phyloP scores from a whole-genome alignment of 179 eudicot genomes.

The Corrigiola litoralis region DNA sequence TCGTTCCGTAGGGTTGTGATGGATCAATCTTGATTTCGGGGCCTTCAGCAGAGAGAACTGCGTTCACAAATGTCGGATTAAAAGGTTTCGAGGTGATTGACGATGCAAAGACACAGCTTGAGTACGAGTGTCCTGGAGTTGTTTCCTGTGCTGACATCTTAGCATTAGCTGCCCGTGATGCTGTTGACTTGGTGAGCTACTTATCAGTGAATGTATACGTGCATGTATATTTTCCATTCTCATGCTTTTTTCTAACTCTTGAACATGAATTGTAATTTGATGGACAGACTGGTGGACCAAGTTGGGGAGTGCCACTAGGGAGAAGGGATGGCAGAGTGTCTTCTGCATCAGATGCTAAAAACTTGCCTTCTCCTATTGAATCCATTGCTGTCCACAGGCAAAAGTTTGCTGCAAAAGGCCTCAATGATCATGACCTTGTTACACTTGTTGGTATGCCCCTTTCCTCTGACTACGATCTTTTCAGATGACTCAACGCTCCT shows the following conservation, averaged over 20 bases:
- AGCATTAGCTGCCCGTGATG: conserved; percentile 71
- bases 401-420: conserved; percentile 74
- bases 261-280: neutral
- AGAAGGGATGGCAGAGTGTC: conserved; percentile 68
- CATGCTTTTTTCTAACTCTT: neutral
- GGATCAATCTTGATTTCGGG: conserved; percentile 55
- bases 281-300: conserved; percentile 60
- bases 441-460: conserved; percentile 56
- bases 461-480: neutral
- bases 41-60: conserved; percentile 46
- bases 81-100: conserved; percentile 72
- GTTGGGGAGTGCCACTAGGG: conserved; percentile 76
- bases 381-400: conserved; percentile 52
- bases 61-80: conserved; percentile 46
- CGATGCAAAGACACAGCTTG: conserved; percentile 60
- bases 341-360: conserved; percentile 37
- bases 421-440: conserved; percentile 69
- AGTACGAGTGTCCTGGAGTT: conserved; percentile 57
- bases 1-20: conserved; percentile 58
- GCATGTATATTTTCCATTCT: neutral
- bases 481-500: neutral
- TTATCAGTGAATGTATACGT: neutral
- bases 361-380: conserved; percentile 61
- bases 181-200: conserved; percentile 55
- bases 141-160: conserved; percentile 82